Conservation (phyloP, 2,329 filamentous ascomycete genomes). For the Botryotinia narcissicola region DNA sequence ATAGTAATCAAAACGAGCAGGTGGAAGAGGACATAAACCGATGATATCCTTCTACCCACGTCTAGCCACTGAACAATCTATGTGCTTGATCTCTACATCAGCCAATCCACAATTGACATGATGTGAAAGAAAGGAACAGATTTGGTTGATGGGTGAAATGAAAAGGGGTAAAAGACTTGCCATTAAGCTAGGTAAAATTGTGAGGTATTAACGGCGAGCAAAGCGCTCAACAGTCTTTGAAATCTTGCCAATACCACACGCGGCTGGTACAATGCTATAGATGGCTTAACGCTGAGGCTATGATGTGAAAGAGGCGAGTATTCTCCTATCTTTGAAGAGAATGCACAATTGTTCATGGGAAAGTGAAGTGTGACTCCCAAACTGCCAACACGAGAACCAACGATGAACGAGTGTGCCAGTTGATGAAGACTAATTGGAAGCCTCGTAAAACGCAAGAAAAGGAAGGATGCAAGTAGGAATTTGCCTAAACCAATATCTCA, state of each 20-base stretch:
- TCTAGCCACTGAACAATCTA: neutral
- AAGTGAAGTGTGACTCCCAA: neutral
- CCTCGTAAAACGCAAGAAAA: neutral
- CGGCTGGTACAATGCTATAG: neutral
- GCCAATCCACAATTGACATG: neutral
- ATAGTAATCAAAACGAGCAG: neutral
- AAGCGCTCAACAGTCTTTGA: neutral
- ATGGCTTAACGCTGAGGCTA: neutral
- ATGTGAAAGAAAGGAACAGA: neutral
- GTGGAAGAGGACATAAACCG: neutral
- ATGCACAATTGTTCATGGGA: neutral
- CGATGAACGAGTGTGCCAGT: neutral
- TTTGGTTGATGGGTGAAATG: neutral
- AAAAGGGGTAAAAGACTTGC: neutral
- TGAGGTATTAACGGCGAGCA: neutral
- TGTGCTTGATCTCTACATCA: neutral
- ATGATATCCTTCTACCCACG: neutral
- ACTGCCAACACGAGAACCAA: conserved; percentile 1
- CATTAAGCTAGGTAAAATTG: neutral
- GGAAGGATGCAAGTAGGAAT: neutral
- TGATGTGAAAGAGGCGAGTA: neutral
- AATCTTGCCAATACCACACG: neutral
- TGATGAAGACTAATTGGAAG: neutral
- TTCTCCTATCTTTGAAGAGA: neutral
- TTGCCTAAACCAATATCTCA: neutral